Evolutionary conservation across 352 stramenopile genomes (phyloP), one percentile per base, ranked within the genome.

Genomic region (Peronospora tabacina): DNA sequence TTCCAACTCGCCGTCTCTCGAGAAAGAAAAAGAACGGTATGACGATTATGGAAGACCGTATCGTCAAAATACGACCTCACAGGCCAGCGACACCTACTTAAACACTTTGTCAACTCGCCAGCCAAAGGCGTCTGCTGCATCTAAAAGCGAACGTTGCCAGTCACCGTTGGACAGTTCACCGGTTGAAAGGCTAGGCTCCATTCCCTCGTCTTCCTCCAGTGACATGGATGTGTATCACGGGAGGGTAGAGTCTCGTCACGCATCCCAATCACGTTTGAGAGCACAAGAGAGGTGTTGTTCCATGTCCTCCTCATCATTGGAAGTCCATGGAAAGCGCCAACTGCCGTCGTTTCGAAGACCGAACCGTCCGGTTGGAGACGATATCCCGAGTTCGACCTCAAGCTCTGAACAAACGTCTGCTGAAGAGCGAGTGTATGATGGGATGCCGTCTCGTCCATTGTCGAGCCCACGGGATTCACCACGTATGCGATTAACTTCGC

Each of bases 61-160:
- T 22, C 37, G 44, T 42, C 49, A 40, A 15, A 49, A 54, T 39
- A 37, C 19, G n/a, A 40, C 16, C n/a, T 5, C 33, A 10, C 45
- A 41, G 12, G 46, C 44, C 7, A 49, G 12, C 17, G 49, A 12
- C 28, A 52, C 41, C 3, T 48, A 49, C 10, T 38, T 48, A 1
- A 66, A 59, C 19, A 30, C 58, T 7, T 63, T 47, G 13, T 66
- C 52, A 3, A 50, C 58, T 44, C 42, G 52, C 9, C 47, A 48
- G 7, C 38, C 33, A 7, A 52, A 44, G 11, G 22, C 8, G 9
- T 62, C 40, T 8, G 17, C 24, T 13, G 11, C 47, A 11, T 39
- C 44, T 1, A 57, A 17, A 13, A 17, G 20, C 33, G 48, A 63
- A 17, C 49, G 49, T 7, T 53, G 41, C 11, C 38, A 41, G 9